Evolutionary conservation across 2,329 filamentous ascomycete genomes (phyloP).

Genomic region (Trichophyton rubrum): DNA sequence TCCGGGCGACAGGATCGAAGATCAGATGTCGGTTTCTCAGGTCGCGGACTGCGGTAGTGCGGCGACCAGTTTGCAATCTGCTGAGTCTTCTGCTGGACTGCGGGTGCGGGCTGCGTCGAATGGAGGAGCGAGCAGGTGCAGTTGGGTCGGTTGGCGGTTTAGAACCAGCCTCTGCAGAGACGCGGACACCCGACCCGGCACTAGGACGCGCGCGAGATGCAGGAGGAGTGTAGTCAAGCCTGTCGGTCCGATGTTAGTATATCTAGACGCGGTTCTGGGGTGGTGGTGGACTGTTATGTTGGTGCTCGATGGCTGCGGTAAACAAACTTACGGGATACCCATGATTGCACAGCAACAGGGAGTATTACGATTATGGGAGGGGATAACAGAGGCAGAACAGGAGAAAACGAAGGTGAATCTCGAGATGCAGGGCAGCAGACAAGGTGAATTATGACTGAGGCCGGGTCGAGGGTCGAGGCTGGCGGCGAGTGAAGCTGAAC

Average conservation of each 20-base stretch:
- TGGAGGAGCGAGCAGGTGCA: constrained; percentile 43
- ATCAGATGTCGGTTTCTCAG: background rate
- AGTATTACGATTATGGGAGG: background rate
- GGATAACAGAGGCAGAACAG: background rate
- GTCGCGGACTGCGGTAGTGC: background rate
- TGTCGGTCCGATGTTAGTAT: background rate
- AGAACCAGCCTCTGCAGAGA: constrained; percentile 10
- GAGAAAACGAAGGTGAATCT: background rate
- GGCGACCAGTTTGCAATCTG: background rate
- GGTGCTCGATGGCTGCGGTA: background rate
- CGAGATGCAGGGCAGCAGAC: background rate
- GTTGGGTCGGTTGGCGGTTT: constrained; percentile 38
- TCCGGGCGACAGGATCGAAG: background rate
- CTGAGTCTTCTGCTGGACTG: background rate
- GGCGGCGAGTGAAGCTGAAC: background rate
- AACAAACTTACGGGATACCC: constrained; percentile 30
- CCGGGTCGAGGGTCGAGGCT: background rate
- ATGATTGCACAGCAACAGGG: constrained; percentile 17
- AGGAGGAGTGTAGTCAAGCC: constrained; percentile 7
- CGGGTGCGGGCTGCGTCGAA: constrained; percentile 28
- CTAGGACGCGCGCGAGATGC: constrained; percentile 12
- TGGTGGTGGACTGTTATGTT: background rate
- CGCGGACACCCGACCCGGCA: constrained; percentile 26
- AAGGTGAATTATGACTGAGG: background rate
- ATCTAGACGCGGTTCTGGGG: background rate